phyloP scores from a whole-genome alignment of 1,284 basidiomycete species.

The Grifola frondosa region DNA sequence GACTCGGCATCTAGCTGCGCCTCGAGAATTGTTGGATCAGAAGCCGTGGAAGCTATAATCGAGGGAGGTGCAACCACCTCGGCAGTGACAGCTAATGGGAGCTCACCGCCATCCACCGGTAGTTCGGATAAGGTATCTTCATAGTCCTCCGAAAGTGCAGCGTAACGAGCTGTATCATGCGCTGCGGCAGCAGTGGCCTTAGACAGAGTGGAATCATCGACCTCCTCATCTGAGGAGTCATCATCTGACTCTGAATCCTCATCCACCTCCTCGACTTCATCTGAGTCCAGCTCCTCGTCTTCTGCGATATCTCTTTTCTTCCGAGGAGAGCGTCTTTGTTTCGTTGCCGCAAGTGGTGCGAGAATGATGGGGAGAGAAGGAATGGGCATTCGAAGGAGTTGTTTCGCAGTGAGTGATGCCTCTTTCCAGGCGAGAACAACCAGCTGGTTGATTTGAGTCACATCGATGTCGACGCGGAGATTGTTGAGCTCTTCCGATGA shows the following conservation, averaged over 20 bases:
- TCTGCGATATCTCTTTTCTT: no score
- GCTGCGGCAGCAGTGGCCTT: neutral
- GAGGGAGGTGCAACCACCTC: no score
- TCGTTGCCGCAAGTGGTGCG: neutral
- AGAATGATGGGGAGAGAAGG: constrained; percentile 2
- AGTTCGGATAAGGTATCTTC: constrained; percentile 1
- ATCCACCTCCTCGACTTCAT: no score
- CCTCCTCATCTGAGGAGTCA: no score
- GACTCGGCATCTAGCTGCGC: no score
- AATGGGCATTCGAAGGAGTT: constrained; percentile 14
- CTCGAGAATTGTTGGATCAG: no score
- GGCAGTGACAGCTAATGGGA: no score
- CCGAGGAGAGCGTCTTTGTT: no score
- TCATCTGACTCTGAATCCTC: no score
- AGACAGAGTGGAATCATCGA: no score
- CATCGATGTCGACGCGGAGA: neutral
- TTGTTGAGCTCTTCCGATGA: constrained; percentile 9
- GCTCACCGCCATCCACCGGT: neutral
- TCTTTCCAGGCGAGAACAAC: constrained; percentile 20
- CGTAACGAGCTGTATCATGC: constrained; percentile 1
- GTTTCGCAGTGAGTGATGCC: constrained; percentile 14
- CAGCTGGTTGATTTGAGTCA: constrained; percentile 6
- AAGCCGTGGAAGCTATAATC: no score
- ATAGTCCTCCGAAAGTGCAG: constrained; percentile 3
- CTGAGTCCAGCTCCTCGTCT: no score